Conservation (phyloP, 169 alveolate genomes). For the Plasmodium billcollinsi region DNA sequence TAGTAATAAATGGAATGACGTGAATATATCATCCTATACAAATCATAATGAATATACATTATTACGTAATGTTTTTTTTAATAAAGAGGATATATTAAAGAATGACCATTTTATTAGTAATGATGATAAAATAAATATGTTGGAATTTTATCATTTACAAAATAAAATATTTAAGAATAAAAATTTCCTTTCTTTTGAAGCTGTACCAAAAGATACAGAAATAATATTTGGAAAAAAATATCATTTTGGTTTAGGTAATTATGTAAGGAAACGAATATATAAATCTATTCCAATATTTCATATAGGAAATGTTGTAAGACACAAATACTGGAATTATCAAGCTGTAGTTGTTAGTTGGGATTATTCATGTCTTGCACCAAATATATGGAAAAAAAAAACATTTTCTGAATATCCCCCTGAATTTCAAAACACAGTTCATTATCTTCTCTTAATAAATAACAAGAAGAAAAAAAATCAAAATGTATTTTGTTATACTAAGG, state of each 20-base stretch:
- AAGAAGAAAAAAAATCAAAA: constrained; percentile 1
- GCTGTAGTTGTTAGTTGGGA: constrained; percentile 77
- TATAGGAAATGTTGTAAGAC: constrained; percentile 75
- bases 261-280: constrained; percentile 67
- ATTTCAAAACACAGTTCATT: constrained; percentile 53
- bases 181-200: constrained; percentile 32
- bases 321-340: constrained; percentile 72
- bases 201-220: constrained; percentile 43
- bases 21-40: background rate
- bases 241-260: constrained; percentile 75
- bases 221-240: constrained; percentile 54
- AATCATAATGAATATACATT: no score
- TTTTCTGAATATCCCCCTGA: constrained; percentile 55
- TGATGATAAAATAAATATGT: constrained; percentile 21
- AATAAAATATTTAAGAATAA: constrained; percentile 27
- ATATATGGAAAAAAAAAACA: constrained; percentile 56
- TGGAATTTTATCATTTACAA: constrained; percentile 31
- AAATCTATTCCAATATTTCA: constrained; percentile 66
- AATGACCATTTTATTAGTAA: constrained; percentile 47
- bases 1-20: background rate
- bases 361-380: constrained; percentile 61
- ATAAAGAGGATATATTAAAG: background rate
- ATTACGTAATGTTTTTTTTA: background rate
- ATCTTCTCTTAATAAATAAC: constrained; percentile 55
- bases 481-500: background rate